These are phyloP conservation scores for Trichophyton mentagrophytes DNA, from an alignment of 2,329 filamentous ascomycete genomes.

Conservation along the genomic window DNA sequence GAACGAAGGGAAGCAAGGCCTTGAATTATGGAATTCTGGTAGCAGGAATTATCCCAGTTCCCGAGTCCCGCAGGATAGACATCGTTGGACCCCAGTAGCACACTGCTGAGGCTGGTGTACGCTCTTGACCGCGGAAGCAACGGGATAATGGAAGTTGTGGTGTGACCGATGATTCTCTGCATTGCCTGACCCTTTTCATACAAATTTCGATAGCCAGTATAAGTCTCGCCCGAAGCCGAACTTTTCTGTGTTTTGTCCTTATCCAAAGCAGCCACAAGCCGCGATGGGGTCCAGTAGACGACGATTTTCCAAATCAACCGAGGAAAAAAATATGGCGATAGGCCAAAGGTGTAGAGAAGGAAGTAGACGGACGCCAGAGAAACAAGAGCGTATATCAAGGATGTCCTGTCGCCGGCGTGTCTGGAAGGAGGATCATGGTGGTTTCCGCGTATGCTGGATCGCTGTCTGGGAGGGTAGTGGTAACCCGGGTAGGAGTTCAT, in stretches of 20 bases:
- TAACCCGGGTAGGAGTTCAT: slow-evolving; percentile 6
- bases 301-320: slow-evolving; percentile 27
- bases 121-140: slow-evolving; percentile 39
- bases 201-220: slow-evolving; percentile 25
- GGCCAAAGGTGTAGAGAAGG: slow-evolving; percentile 21
- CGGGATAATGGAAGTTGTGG: slow-evolving; percentile 41
- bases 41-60: slow-evolving; percentile 92
- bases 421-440: slow-evolving; percentile 24
- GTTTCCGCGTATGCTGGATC: slow-evolving; percentile 10
- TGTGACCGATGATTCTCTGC: slow-evolving; percentile 49
- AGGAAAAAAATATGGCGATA: slow-evolving; percentile 20
- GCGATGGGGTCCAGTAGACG: slow-evolving; percentile 29
- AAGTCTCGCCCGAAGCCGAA: neutral
- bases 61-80: slow-evolving; percentile 52
- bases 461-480: slow-evolving; percentile 15
- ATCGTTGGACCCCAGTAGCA: slow-evolving; percentile 25
- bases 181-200: slow-evolving; percentile 52
- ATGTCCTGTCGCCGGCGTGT: slow-evolving; percentile 19
- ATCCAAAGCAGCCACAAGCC: slow-evolving; percentile 37
- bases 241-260: slow-evolving; percentile 16
- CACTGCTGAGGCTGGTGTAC: slow-evolving; percentile 42
- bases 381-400: slow-evolving; percentile 20
- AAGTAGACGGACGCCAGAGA: slow-evolving; percentile 21
- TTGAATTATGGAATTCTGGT: slow-evolving; percentile 92
- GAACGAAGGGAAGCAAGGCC: slow-evolving; percentile 63